Evolutionary conservation across 805 yeast species (phyloP).

Genomic region (Ogataea philodendri): DNA sequence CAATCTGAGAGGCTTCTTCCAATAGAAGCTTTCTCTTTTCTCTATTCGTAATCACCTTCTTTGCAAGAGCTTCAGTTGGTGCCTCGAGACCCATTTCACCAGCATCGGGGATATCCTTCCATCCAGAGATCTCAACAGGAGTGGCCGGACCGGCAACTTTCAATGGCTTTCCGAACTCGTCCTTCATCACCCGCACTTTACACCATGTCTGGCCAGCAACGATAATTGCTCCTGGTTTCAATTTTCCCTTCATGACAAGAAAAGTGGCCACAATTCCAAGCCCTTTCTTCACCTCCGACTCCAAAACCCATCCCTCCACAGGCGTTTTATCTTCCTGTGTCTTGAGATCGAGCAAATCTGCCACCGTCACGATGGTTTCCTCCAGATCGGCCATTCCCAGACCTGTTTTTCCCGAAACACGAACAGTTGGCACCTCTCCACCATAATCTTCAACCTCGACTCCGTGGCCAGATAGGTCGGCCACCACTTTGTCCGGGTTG

Average conservation of each 20-base stretch:
- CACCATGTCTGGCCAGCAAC: constrained; percentile 89
- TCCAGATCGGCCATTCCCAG: constrained; percentile 85
- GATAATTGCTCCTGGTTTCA: constrained; percentile 66
- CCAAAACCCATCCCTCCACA: constrained; percentile 86
- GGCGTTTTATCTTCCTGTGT: constrained; percentile 54
- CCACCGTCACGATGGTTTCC: constrained; percentile 80
- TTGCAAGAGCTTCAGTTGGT: constrained; percentile 68
- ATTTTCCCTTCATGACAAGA: constrained; percentile 73
- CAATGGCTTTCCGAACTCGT: constrained; percentile 65
- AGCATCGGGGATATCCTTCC: constrained; percentile 90
- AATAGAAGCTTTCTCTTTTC: constrained; percentile 48
- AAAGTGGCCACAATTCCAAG: constrained; percentile 86
- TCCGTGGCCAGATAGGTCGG: constrained; percentile 73
- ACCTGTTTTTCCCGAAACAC: constrained; percentile 87
- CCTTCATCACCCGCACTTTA: constrained; percentile 73
- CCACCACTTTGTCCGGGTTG: constrained; percentile 69
- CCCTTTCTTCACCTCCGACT: constrained; percentile 77
- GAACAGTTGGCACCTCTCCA: constrained; percentile 88
- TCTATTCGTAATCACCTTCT: constrained; percentile 69
- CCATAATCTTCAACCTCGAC: constrained; percentile 91
- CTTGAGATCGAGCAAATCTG: constrained; percentile 79
- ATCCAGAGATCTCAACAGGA: constrained; percentile 89
- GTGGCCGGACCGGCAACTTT: constrained; percentile 78
- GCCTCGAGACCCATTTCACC: constrained; percentile 85
- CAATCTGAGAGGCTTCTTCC: constrained; percentile 63